Evolutionary conservation across 257 asterid species (phyloP), one percentile per base, ranked within the genome.

Genomic region (Solanum infundibuliforme): DNA sequence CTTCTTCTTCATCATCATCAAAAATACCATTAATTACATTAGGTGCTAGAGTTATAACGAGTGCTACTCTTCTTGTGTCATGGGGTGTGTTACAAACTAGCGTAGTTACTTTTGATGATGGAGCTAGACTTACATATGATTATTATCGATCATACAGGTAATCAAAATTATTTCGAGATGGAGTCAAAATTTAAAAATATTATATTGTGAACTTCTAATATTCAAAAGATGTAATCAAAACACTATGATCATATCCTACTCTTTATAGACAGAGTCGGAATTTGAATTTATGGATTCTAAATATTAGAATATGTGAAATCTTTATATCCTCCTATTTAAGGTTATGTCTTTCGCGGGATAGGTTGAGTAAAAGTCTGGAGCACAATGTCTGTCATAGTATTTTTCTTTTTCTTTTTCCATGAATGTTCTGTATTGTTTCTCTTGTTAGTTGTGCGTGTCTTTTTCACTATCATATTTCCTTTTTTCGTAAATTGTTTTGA

Each of bases 21-120:
- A 81, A 81, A 81, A 27, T 81, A 81, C 85, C 85, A 81, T 29
- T 81, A 58, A 18, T 81, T 46, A 48, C 85, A 48, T 48, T 81
- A 48, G 85, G 85, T 5, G 85, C 85, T 29, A 29, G 85, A 23
- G 43, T 81, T 20, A 16, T 48, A 46, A 29, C 69, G 9, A 20
- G 55, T 29, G 69, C 69, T 31, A 46, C 68, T 46, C 85, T 81
- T 81, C 39, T 81, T 10, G 85, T 81, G 1, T 18, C 85, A 29
- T 81, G 85, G 85, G 29, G 85, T 46, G 85, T 81, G 85, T 46
- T 81, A 16, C 85, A 81, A n/a, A 81, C 69, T 48, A 81, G 69
- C 1, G 69, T 29, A 81, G 68, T 81, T 29, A 81, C 85, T 81
- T 48, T 81, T 81, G 18, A 39, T 8, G 4, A 85, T 85, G 87